Conservation (phyloP, 306 rosid species). For the Rosa chinensis region DNA sequence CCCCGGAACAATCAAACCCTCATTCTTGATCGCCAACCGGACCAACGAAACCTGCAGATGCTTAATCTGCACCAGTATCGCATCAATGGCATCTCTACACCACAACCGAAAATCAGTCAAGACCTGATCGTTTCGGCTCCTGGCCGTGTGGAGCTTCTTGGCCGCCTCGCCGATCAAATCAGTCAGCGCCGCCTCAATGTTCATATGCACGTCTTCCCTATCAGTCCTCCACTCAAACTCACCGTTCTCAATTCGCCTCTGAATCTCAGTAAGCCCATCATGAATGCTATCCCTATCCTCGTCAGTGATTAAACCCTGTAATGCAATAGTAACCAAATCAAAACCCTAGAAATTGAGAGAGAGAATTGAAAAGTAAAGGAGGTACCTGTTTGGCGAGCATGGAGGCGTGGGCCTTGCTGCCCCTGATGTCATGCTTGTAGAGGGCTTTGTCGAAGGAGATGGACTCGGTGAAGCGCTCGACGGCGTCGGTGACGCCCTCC, state of each 20-base stretch:
- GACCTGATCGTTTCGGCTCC: constrained; percentile 90
- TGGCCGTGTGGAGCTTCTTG: constrained; percentile 89
- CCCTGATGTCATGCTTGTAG: constrained; percentile 83
- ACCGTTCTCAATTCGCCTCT: constrained; percentile 67
- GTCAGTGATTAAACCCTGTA: constrained; percentile 63
- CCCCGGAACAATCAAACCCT: constrained; percentile 89
- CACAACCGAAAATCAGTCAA: constrained; percentile 77
- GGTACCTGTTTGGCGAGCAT: constrained; percentile 90
- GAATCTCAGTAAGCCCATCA: constrained; percentile 67
- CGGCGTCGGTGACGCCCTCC: constrained; percentile 78
- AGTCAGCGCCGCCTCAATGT: constrained; percentile 89
- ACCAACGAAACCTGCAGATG: constrained; percentile 70
- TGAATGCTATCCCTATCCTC: constrained; percentile 67
- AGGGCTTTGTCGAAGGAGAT: constrained; percentile 77
- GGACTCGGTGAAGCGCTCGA: constrained; percentile 94
- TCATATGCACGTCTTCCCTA: constrained; percentile 96
- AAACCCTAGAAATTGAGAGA: not conserved
- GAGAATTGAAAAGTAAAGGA: not conserved
- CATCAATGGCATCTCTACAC: constrained; percentile 91
- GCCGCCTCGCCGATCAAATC: constrained; percentile 96
- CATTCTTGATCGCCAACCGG: constrained; percentile 54
- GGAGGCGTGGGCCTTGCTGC: constrained; percentile 87
- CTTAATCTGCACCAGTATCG: constrained; percentile 44
- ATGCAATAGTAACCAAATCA: no score
- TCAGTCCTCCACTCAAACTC: constrained; percentile 91